These are phyloP conservation scores for Gastroboletus turbinatus DNA, from an alignment of 1,284 basidiomycete species.

Conservation along the genomic window DNA sequence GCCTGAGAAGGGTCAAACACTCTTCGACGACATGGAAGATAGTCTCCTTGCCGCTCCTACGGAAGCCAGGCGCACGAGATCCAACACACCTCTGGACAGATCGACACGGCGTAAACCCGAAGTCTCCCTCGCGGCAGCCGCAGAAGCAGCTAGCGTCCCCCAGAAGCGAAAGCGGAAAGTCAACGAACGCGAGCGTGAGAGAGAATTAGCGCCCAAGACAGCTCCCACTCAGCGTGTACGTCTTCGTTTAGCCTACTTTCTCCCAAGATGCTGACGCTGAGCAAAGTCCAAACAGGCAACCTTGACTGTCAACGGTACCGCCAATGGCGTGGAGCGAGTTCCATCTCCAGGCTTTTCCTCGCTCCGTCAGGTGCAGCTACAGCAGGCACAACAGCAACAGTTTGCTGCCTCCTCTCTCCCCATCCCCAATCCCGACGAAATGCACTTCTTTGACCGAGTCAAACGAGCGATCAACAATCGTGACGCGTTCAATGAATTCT, in stretches of 20 bases:
- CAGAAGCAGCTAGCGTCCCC: slow-evolving; percentile 40
- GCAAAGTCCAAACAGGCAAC: slow-evolving; percentile 24
- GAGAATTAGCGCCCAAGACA: slow-evolving; percentile 25
- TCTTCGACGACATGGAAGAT: slow-evolving; percentile 46
- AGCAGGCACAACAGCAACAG: slow-evolving; percentile 32
- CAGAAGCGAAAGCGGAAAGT: slow-evolving; percentile 67
- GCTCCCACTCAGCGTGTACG: slow-evolving; percentile 29
- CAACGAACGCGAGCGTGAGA: slow-evolving; percentile 38
- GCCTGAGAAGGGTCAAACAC: slow-evolving; percentile 61
- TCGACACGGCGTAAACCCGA: slow-evolving; percentile 31
- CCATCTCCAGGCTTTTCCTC: slow-evolving; percentile 24
- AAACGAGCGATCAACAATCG: slow-evolving; percentile 87
- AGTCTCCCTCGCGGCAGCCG: slow-evolving; percentile 31
- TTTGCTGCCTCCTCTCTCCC: slow-evolving; percentile 22
- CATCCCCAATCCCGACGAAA: slow-evolving; percentile 59
- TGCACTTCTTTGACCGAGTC: slow-evolving; percentile 92
- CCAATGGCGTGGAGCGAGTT: slow-evolving; percentile 22
- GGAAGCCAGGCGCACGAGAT: slow-evolving; percentile 28
- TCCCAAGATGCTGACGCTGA: slow-evolving; percentile 5
- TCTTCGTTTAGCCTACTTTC: not conserved
- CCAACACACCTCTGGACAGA: slow-evolving; percentile 27
- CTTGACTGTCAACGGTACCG: slow-evolving; percentile 18
- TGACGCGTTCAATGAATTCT: slow-evolving; percentile 92
- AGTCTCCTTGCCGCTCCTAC: slow-evolving; percentile 24
- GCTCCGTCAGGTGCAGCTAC: slow-evolving; percentile 25